Percentiles rank a stretch among this genome's conserved stretches.
phyloP scores from a whole-genome alignment of 768 basidiomycete species.

The Lactarius vividus region DNA sequence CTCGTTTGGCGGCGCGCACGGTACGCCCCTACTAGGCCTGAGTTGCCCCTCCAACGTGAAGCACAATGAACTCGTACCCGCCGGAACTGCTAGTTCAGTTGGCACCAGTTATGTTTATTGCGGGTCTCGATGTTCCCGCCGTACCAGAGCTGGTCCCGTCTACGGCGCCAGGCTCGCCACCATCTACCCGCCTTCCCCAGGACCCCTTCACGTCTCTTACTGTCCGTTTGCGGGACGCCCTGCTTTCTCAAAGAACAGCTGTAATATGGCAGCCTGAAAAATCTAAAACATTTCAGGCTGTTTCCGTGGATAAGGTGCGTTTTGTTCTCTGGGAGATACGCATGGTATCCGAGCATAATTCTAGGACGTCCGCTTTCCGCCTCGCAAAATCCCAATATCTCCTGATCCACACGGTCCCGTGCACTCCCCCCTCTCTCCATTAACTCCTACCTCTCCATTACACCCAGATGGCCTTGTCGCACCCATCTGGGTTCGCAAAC shows the following conservation, averaged over 20 bases:
- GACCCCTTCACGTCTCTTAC: constrained; percentile 64
- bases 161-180: constrained; percentile 30
- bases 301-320: constrained; percentile 75
- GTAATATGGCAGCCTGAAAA: constrained; percentile 74
- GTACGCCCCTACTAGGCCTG: background rate
- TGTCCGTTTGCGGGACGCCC: constrained; percentile 62
- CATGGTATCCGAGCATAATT: background rate
- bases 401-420: constrained; percentile 53
- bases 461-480: constrained; percentile 96
- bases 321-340: background rate
- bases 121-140: constrained; percentile 59
- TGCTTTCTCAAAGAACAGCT: constrained; percentile 60
- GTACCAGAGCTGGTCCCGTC: constrained; percentile 25
- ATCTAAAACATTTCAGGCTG: constrained; percentile 71
- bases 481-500: constrained; percentile 97
- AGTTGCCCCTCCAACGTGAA: background rate
- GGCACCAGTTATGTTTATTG: constrained; percentile 92
- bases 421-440: constrained; percentile 92
- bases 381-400: constrained; percentile 65
- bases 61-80: constrained; percentile 87
- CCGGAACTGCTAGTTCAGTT: constrained; percentile 85
- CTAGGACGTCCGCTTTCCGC: constrained; percentile 77
- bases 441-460: constrained; percentile 83
- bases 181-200: constrained; percentile 37
- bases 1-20: background rate